Base-by-base conservation (phyloP, 768 basidiomycete genomes). In the Termitomyces sp. region DNA sequence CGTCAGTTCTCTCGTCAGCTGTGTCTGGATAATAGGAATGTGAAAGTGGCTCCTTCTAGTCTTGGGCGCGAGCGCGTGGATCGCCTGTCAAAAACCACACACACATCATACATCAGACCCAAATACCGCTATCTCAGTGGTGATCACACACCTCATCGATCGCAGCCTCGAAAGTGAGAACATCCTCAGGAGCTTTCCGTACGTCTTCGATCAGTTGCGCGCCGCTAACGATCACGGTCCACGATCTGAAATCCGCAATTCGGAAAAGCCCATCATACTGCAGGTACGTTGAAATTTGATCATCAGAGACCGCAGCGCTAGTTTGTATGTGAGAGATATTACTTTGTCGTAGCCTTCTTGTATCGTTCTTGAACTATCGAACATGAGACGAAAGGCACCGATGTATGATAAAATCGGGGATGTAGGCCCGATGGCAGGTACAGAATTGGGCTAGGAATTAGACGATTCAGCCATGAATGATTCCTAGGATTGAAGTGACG, bases 161-260 rank as follows among this genome's bases (percentile, higher is more conserved):
- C 3, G 70, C 71, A 48, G 69, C 62, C 4, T 62, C 60, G 40
- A 71, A 70, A 2, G 71, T 73, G 9, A 76, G 63, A 5, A 69
- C 69, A 34, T 76, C 69, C 20, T 73, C 69, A 3, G 71, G 66
- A 9, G 75, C 74, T 60, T 70, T 73, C 10, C 72, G 68, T 7
- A 77, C 53, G 11, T 77, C 76, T 25, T 74, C 73, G 0, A 76
- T 58, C 32, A 69, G 48, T 10, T 67, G 49, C 25, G 65, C 62
- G 1, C 73, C 69, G 29, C 66, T 69, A 14, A 72, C 68, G 12
- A 77, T 62, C 25, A 77, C 68, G 4, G 72, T 63, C 76, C 76
- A 77, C 42, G 68, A 67, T 17, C 56, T 49, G 25, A 67, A 43
- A 29, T 49, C 65, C 29, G 63, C 60, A 7, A 61, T 50, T 53